Evolutionary conservation across 192 early-diverging fungal genomes (phyloP), one percentile per base, ranked within the genome.

Genomic region (Backusella luteola): DNA sequence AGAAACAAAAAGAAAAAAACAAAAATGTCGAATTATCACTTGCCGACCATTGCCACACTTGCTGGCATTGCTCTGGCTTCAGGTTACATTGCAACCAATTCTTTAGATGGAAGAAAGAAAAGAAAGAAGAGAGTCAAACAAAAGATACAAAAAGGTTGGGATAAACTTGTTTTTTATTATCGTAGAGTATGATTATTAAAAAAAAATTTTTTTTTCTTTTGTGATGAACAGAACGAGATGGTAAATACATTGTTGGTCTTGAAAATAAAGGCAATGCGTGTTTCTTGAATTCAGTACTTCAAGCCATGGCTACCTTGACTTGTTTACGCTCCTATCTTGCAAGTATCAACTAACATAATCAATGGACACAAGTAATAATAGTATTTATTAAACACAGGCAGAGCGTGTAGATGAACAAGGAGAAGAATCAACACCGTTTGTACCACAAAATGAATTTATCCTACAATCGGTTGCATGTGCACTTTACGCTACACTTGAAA

Each of bases 241-340:
- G 69, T 14, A 71, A 59, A 21, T 82, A 73, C 34, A 67, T 93
- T 39, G 84, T 87, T 75, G 96, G 96, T 1, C 86, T 97, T 49
- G 83, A 91, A 69, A 97, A 97, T 74, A 89, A 91, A 39, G 96
- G 96, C 68, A 97, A 97, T 79, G 94, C 94, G 59, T 97, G 96
- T 83, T 97, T 97, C 75, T 86, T 96, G 81, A 97, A 97, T 86
- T 91, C 92, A 29, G 92, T 95, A 4, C 73, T 97, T 36, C 96
- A 97, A 44, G 70, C 70, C 2, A 32, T 72, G 38, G 70, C 70
- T 12, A 72, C 70, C 17, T 44, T 72, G 26, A 72, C 41, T 3
- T 72, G 70, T 72, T 44, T 72, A 32, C 36, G 70, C 15, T 71
- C 70, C 8, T 71, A 71, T 42, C 41, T 71, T n/a, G 70, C 42